These are phyloP conservation scores for Falciphora oryzae DNA, from an alignment of 2,329 filamentous ascomycete species.

Conservation along the genomic window DNA sequence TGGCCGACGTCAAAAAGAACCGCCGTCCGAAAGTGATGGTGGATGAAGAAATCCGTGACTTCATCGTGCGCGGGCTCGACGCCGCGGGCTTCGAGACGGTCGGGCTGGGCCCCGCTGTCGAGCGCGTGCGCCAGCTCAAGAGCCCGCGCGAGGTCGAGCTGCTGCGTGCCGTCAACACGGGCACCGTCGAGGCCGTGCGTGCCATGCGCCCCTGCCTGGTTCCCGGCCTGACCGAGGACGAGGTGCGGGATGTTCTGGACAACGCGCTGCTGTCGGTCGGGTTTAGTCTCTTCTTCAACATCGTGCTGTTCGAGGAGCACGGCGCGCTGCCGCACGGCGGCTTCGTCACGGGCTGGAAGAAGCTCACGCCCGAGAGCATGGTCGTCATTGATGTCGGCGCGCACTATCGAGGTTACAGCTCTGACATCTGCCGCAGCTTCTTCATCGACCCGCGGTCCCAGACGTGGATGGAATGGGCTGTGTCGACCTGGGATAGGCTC, in stretches of 20 bases:
- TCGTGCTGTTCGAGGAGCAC: slow-evolving; percentile 55
- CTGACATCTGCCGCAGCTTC: slow-evolving; percentile 59
- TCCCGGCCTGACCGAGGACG: slow-evolving; percentile 49
- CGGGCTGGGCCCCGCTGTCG: slow-evolving; percentile 47
- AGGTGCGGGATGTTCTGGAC: slow-evolving; percentile 51
- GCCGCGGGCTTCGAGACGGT: slow-evolving; percentile 49
- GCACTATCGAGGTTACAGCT: slow-evolving; percentile 57
- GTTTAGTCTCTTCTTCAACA: slow-evolving; percentile 55
- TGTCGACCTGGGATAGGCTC: neutral
- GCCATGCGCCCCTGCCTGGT: slow-evolving; percentile 51
- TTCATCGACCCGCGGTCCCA: slow-evolving; percentile 33
- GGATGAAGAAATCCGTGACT: slow-evolving; percentile 60
- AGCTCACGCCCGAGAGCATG: slow-evolving; percentile 48
- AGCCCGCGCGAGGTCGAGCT: slow-evolving; percentile 49
- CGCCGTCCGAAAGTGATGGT: slow-evolving; percentile 46
- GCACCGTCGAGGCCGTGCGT: slow-evolving; percentile 54
- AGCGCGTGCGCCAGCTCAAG: slow-evolving; percentile 55
- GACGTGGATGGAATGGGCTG: neutral
- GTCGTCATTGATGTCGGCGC: slow-evolving; percentile 58
- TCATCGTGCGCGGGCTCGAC: slow-evolving; percentile 51
- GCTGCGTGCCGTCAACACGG: slow-evolving; percentile 56
- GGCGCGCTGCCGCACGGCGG: slow-evolving; percentile 49
- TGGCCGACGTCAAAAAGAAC: slow-evolving; percentile 18
- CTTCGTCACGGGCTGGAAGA: slow-evolving; percentile 43
- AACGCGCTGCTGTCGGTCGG: slow-evolving; percentile 47